Percentiles rank a stretch among this genome's conserved stretches.
Evolutionary conservation across 768 basidiomycete species (phyloP).

Genomic region (Phanerochaete carnosa): DNA sequence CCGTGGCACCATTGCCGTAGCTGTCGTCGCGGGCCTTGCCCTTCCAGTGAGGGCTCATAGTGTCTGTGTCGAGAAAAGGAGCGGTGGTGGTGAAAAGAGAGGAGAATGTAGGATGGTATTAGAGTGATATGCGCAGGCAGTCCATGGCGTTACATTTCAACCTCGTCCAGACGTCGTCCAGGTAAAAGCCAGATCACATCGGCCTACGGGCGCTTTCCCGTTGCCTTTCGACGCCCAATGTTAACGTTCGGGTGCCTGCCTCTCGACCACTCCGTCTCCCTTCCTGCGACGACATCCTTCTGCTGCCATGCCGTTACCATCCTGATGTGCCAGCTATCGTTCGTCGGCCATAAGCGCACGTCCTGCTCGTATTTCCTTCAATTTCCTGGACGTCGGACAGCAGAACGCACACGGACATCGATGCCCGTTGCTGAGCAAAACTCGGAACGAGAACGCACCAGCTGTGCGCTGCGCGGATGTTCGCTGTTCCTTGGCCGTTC

Average conservation of each 20-base stretch:
- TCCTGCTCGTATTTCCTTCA: not conserved
- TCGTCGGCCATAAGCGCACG: not conserved
- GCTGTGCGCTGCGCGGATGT: not conserved
- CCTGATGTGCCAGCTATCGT: not conserved
- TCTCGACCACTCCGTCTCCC: not conserved
- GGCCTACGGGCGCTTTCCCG: conserved; percentile 1
- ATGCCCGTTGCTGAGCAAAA: not conserved
- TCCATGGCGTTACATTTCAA: not conserved
- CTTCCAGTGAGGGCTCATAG: conserved; percentile 11
- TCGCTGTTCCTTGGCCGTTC: not conserved
- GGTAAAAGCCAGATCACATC: not conserved
- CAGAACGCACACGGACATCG: not conserved
- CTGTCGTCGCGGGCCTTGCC: conserved; percentile 18
- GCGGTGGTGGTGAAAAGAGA: not conserved
- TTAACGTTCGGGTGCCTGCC: not conserved
- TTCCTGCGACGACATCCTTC: not conserved
- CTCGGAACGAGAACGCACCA: not conserved
- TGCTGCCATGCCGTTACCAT: not conserved
- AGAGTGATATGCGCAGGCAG: not conserved
- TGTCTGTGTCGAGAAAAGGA: not conserved
- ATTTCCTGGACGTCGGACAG: not conserved
- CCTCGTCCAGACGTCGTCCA: not conserved
- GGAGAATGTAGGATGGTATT: not conserved
- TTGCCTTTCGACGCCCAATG: not conserved
- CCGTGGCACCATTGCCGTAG: conserved; percentile 44